Conservation (phyloP, 495 filamentous ascomycete species). For the Pseudomonodictys pantanalensis region DNA sequence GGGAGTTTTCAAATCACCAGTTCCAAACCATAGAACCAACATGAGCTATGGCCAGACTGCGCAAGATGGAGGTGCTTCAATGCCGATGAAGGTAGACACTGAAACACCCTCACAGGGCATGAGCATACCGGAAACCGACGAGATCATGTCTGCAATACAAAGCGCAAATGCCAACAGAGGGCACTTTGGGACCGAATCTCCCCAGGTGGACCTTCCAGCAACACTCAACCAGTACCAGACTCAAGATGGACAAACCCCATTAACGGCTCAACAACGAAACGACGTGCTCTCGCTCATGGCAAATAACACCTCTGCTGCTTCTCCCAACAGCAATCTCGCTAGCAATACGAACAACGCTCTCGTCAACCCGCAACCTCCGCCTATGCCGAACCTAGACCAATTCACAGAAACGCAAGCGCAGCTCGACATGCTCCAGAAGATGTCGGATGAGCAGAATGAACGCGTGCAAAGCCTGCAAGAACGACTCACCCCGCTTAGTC, state of each 20-base stretch:
- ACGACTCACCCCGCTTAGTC: conserved; percentile 72
- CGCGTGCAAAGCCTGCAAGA: conserved; percentile 69
- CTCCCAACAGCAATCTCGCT: conserved; percentile 26
- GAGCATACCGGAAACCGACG: conserved; percentile 48
- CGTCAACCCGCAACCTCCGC: conserved; percentile 57
- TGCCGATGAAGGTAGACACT: conserved; percentile 33
- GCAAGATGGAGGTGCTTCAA: conserved; percentile 6
- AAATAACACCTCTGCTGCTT: conserved; percentile 41
- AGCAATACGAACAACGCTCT: conserved; percentile 52
- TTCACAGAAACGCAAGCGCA: conserved; percentile 56
- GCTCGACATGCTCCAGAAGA: conserved; percentile 67
- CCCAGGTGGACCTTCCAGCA: conserved; percentile 66
- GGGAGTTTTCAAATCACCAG: conserved; percentile 21
- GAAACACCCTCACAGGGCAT: conserved; percentile 29
- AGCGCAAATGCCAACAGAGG: conserved; percentile 46
- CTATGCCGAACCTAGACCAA: conserved; percentile 60
- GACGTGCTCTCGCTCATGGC: conserved; percentile 80
- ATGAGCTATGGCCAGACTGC: neutral
- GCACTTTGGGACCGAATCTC: conserved; percentile 42
- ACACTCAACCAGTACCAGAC: conserved; percentile 70
- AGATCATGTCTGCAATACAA: conserved; percentile 72
- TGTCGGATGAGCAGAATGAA: conserved; percentile 69
- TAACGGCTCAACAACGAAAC: conserved; percentile 74
- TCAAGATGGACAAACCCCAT: conserved; percentile 58
- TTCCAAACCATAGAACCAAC: neutral